Evolutionary conservation across 805 yeast genomes (phyloP).

Genomic region (Ogataea pini): DNA sequence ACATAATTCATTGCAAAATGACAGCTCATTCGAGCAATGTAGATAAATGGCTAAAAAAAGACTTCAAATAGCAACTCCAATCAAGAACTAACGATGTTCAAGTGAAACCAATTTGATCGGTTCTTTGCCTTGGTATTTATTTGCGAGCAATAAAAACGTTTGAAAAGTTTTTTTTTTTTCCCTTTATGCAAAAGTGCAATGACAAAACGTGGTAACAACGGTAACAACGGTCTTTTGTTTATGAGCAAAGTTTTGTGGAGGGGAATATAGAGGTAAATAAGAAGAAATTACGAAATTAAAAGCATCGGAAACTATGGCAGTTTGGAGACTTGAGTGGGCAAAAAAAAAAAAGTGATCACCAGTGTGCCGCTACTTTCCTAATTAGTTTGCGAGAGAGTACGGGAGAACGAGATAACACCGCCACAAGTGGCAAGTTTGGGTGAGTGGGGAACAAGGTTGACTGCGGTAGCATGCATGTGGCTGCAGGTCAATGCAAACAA

Average conservation of each 20-base stretch:
- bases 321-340: neutral
- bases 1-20: neutral
- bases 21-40: neutral
- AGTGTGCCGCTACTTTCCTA: slow-evolving; percentile 5
- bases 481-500: neutral
- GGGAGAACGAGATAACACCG: slow-evolving; percentile 5
- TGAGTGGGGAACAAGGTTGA: slow-evolving; percentile 2
- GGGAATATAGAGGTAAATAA: neutral
- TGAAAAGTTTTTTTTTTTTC: neutral
- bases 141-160: slow-evolving; percentile 1
- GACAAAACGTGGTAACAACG: slow-evolving; percentile 9
- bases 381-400: neutral
- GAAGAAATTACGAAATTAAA: neutral
- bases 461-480: neutral
- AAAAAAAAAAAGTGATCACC: slow-evolving; percentile 4
- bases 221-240: slow-evolving; percentile 4
- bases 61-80: no score
- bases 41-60: no score
- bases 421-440: slow-evolving; percentile 2
- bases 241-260: neutral
- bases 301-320: slow-evolving; percentile 4
- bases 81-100: neutral
- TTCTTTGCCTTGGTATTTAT: neutral
- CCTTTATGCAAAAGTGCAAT: neutral
- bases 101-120: neutral